These are phyloP conservation scores for Claviceps maximensis DNA, from an alignment of 2,329 filamentous ascomycete genomes.

Conservation along the genomic window DNA sequence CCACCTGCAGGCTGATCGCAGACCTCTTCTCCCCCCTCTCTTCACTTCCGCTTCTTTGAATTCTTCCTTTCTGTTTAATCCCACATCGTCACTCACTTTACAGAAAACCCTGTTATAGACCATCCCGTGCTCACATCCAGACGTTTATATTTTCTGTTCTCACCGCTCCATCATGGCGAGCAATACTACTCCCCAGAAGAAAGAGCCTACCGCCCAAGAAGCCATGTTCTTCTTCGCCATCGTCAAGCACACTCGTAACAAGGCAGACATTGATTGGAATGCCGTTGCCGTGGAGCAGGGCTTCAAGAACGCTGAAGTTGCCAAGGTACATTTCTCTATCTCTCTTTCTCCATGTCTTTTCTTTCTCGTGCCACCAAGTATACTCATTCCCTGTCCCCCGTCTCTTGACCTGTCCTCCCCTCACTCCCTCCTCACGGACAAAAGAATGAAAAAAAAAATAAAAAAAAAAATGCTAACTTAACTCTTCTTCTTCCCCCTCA, in stretches of 20 bases:
- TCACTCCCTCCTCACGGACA: too few relatives aligned
- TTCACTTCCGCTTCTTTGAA: not conserved
- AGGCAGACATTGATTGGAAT: slow-evolving; percentile 35
- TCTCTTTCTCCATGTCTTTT: not conserved
- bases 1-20: not conserved
- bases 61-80: too few relatives aligned
- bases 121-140: not conserved
- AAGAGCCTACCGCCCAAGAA: slow-evolving; percentile 26
- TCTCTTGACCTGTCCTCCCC: too few relatives aligned
- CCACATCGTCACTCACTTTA: not conserved
- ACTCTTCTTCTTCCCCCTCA: not conserved
- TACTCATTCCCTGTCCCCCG: too few relatives aligned
- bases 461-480: not conserved
- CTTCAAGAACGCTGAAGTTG: slow-evolving; percentile 32
- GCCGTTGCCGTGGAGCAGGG: slow-evolving; percentile 27
- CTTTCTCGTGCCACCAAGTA: too few relatives aligned
- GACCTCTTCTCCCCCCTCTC: not conserved
- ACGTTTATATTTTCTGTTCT: not conserved
- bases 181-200: slow-evolving; percentile 13
- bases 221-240: slow-evolving; percentile 32
- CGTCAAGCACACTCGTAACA: slow-evolving; percentile 28
- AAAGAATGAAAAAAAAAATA: too few relatives aligned
- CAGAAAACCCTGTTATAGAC: too few relatives aligned
- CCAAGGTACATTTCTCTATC: slow-evolving; percentile 22
- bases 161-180: slow-evolving; percentile 17